Conservation (phyloP, 495 filamentous ascomycete species). For the Aspergillus ostianus region DNA sequence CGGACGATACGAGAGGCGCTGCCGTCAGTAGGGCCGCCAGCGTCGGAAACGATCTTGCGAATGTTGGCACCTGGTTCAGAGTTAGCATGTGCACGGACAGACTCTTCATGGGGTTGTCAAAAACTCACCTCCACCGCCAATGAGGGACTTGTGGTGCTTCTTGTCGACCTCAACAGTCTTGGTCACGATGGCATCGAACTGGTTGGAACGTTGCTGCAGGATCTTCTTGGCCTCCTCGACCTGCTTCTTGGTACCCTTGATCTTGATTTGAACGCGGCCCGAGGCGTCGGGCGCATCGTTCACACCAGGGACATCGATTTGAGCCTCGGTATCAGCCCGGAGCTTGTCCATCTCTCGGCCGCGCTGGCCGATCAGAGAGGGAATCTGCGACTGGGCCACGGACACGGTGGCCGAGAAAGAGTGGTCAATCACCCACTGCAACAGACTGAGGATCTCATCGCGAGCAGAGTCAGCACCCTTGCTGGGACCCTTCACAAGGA, state of each 20-base stretch:
- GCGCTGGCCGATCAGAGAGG: constrained; percentile 84
- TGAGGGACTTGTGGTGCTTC: constrained; percentile 86
- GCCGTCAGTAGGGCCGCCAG: constrained; percentile 83
- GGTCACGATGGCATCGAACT: constrained; percentile 83
- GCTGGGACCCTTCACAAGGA: constrained; percentile 84
- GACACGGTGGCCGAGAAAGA: constrained; percentile 74
- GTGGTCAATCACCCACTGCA: constrained; percentile 85
- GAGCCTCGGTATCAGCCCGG: constrained; percentile 74
- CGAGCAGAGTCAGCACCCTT: constrained; percentile 87
- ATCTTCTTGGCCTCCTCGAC: constrained; percentile 88
- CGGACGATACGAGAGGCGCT: constrained; percentile 81
- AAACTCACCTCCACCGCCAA: constrained; percentile 80
- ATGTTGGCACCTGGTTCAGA: constrained; percentile 70
- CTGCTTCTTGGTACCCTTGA: constrained; percentile 86
- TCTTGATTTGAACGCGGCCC: constrained; percentile 73
- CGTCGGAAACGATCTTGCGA: constrained; percentile 79
- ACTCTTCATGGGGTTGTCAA: not conserved
- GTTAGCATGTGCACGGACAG: constrained; percentile 30
- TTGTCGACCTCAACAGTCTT: constrained; percentile 84
- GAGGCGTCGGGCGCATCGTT: constrained; percentile 58
- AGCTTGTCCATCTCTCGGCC: constrained; percentile 89
- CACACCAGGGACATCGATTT: constrained; percentile 81
- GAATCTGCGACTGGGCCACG: constrained; percentile 83
- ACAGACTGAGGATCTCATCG: constrained; percentile 80
- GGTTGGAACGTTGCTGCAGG: constrained; percentile 74